Base-by-base conservation (phyloP, 2,329 filamentous ascomycete genomes). In the Exophiala calicioides region DNA sequence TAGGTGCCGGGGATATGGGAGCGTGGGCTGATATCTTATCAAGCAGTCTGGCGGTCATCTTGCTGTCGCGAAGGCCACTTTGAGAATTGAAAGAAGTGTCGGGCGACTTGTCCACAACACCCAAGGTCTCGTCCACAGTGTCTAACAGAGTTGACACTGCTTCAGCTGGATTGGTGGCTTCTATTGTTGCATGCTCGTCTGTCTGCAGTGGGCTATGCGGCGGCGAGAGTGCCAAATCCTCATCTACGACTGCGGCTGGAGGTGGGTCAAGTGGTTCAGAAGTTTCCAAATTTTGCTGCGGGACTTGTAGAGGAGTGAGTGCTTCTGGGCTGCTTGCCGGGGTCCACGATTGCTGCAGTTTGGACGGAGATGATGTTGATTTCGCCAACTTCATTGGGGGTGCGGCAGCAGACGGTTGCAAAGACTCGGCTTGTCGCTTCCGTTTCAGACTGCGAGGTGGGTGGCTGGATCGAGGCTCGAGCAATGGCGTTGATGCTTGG, bases 281-380 rank as follows among this genome's bases (percentile, higher is more conserved):
- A 12, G 19, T 34, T 21, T 42, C 37, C 24, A 16, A 24, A 7
- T n/a, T 16, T n/a, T n/a, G n/a, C n/a, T n/a, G n/a, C 3, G 31
- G 26, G 8, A 13, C 23, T 3, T 40, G 42, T 23, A 46, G 13
- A 5, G 37, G 33, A 18, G 20, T 31, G 13, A 55, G 47, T n/a
- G 50, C 47, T 12, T 55, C 47, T 20, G 55, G 38, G 13, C 36
- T 56, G 9, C 38, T 41, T 23, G 55, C 49, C 9, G 57, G 57
- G 5, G 57, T 58, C 57, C 57, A 59, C 3, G 55, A 59, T 21
- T 58, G 53, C 41, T 59, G 57, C n/a, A 59, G 36, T 35, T 59
- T 59, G n/a, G 57, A 59, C n/a, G 57, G 57, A 4, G 57, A 59
- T 16, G 47, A 49, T 26, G 34, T 36, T 12, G 30, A 19, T 38